phyloP scores from a whole-genome alignment of 2,329 filamentous ascomycete species.

The Cytospora piceae region DNA sequence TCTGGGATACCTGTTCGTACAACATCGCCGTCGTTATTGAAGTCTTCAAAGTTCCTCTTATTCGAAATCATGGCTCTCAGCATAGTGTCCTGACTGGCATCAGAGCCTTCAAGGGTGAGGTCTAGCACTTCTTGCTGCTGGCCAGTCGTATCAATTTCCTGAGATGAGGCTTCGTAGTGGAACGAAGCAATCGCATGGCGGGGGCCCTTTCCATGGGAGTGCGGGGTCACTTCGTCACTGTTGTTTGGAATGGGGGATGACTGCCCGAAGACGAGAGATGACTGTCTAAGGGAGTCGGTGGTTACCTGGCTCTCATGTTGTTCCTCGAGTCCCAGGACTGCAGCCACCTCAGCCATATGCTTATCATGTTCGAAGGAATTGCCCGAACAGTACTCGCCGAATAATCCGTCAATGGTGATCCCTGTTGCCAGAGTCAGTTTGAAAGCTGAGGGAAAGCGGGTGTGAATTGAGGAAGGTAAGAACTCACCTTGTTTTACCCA shows the following conservation, averaged over 20 bases:
- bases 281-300: constrained; percentile 12
- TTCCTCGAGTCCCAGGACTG: constrained; percentile 2
- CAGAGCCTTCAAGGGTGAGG: constrained; percentile 13
- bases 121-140: constrained; percentile 20
- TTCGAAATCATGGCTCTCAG: background rate
- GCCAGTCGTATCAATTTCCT: no score
- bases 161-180: background rate
- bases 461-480: background rate
- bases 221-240: background rate
- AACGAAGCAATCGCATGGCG: constrained; percentile 2
- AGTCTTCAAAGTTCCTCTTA: constrained; percentile 20
- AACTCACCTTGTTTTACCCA: constrained; percentile 61
- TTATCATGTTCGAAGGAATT: constrained; percentile 67
- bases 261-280: background rate
- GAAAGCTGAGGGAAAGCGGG: background rate
- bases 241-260: constrained; percentile 1
- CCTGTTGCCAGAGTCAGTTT: constrained; percentile 36
- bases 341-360: constrained; percentile 52
- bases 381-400: constrained; percentile 69
- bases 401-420: constrained; percentile 69
- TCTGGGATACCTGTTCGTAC: background rate
- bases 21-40: background rate
- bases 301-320: constrained; percentile 20
- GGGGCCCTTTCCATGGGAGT: background rate
- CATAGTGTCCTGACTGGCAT: background rate